Evolutionary conservation across 495 filamentous ascomycete genomes (phyloP), one percentile per base, ranked within the genome.

Genomic region (Penicillium chermesinum): DNA sequence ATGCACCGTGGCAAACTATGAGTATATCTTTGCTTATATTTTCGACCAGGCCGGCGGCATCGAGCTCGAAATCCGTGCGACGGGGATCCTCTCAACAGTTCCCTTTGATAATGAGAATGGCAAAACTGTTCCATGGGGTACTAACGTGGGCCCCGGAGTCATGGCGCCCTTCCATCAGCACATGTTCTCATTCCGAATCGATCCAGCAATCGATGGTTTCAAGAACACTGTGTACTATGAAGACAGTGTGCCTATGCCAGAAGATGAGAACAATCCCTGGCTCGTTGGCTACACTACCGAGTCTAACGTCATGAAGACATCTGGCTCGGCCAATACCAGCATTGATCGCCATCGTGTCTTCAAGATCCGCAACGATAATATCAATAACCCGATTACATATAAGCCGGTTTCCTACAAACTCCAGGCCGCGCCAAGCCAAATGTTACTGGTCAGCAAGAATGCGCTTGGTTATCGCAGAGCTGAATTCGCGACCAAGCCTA

Each of bases 31-130:
- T 39, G 81, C 85, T 12, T 96, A 86, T 65, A 81, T 87, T 45
- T 88, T 96, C 69, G 88, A 89, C 64, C 88, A 89, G 49, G 87
- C 89, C 0, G 90, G 83, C 5, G 88, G 90, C 57, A 52, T 94
- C 38, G 72, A 79, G 34, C 83, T 91, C 53, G 90, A 96, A 67
- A 83, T 88, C 27, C 80, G 85, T 12, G 90, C 90, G 4, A 95
- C 90, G 1, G 90, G 90, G 0, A 88, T 96, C 49, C 73, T 96
- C 15, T 88, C 83, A 37, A 93, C 89, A 0, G 79, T 89, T 33
- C 88, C 90, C 6, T 83, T 95, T 48, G 85, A 89, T 43, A 66
- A 72, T 17, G 54, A 67, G 18, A 64, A 66, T 27, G 65, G 66
- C 1, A 74, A 84, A 14, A 84, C 81, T 14, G 65, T 85, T 46